phyloP scores from a whole-genome alignment of 371 early-diverging fungal genomes.

The Syncephalastrum monosporum region DNA sequence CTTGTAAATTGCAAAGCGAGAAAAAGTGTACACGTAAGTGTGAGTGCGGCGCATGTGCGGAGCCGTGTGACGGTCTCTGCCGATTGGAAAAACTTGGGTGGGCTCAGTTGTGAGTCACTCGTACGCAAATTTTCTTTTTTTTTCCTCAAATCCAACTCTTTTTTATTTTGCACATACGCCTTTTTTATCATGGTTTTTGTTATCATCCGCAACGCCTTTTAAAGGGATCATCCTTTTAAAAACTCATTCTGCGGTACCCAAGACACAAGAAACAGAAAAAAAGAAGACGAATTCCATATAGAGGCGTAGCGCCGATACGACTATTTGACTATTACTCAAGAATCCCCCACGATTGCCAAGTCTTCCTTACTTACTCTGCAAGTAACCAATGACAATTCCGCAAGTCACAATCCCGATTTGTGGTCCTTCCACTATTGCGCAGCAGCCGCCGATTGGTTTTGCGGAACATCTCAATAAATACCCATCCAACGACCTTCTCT shows the following conservation, averaged over 20 bases:
- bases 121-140: not conserved
- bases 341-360: not conserved
- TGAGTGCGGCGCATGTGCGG: conserved; percentile 2
- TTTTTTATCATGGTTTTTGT: not conserved
- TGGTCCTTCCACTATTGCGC: conserved; percentile 22
- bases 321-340: not conserved
- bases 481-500: conserved; percentile 13
- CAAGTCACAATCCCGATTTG: conserved; percentile 13
- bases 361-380: too few species aligned
- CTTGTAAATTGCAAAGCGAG: not conserved
- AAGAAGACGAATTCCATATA: conserved; percentile 7
- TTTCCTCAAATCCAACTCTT: not conserved
- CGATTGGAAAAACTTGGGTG: not conserved
- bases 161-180: conserved; percentile 1
- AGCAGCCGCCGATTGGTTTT: conserved; percentile 16
- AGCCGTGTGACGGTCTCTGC: not conserved
- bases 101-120: conserved; percentile 1
- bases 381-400: conserved; percentile 5
- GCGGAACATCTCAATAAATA: conserved; percentile 28
- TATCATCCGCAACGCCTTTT: conserved; percentile 1
- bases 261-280: too few species aligned
- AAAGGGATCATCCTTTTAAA: too few species aligned
- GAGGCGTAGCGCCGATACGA: conserved; percentile 13
- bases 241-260: too few species aligned
- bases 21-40: not conserved